A percentile compares a stretch with the other conserved stretches of the same genome.
Conservation (phyloP, 495 filamentous ascomycete genomes). For the Clavariopsis aquatica region DNA sequence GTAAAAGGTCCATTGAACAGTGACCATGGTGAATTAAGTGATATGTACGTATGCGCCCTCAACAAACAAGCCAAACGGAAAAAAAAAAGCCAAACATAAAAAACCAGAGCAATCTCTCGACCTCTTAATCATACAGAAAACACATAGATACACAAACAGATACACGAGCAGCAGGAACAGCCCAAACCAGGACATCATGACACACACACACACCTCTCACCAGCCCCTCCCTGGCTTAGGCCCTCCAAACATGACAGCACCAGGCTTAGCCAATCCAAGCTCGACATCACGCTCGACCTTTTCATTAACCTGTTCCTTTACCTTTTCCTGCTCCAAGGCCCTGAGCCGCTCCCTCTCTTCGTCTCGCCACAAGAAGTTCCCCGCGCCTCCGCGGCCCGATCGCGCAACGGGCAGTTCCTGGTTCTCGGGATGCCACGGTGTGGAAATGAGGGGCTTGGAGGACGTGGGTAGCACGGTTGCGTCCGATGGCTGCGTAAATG, state of each 20-base stretch:
- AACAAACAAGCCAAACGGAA: no score
- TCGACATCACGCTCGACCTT: slow-evolving; percentile 34
- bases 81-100: no score
- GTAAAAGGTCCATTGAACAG: no score
- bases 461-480: slow-evolving; percentile 37
- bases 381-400: slow-evolving; percentile 59
- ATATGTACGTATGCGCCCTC: no score
- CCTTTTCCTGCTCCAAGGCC: slow-evolving; percentile 47
- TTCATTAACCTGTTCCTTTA: slow-evolving; percentile 47
- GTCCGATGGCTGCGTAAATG: slow-evolving; percentile 36
- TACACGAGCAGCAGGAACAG: no score
- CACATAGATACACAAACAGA: no score
- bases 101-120: no score
- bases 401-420: slow-evolving; percentile 26
- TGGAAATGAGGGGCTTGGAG: slow-evolving; percentile 19
- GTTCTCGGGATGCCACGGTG: slow-evolving; percentile 35
- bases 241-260: slow-evolving; percentile 12
- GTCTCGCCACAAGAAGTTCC: slow-evolving; percentile 51
- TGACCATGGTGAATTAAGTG: no score
- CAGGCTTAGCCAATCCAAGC: slow-evolving; percentile 23
- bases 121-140: no score
- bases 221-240: slow-evolving; percentile 22
- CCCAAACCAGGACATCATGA: no score
- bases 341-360: slow-evolving; percentile 44
- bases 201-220: background rate